Base-by-base conservation (phyloP, 805 yeast genomes). In the Candida maesae region DNA sequence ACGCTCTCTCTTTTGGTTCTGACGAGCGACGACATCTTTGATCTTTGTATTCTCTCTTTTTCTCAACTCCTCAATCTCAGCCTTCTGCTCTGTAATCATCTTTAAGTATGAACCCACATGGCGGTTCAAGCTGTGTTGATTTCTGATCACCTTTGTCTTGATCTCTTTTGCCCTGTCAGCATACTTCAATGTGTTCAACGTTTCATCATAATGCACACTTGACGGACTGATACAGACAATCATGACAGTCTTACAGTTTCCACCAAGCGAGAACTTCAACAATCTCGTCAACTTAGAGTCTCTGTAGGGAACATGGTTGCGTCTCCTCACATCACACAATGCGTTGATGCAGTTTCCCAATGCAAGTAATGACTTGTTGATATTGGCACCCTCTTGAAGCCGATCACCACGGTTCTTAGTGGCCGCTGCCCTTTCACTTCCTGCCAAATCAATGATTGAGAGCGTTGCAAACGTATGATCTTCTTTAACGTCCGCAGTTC, bases 331-430 rank as follows among this genome's bases (percentile, higher is more conserved):
- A 50, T 82, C 89, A 63, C 96, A 86, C 32, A 90, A 67, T 1
- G 97, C 96, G 61, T 88, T 89, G 47, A 91, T 90, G 62, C 97
- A 91, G 56, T 89, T 90, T 0, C 97, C 98, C 34, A 91, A 69
- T 0, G 98, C 96, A 36, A 91, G 64, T 33, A 91, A 67, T 0
- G 96, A 88, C 58, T 81, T 78, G 65, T 91, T 91, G 57, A 91
- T 91, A 59, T 87, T 87, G 12, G 97, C 98, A 20, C 98, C 97
- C 60, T 91, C 98, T 41, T 78, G 76, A 12, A 91, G 69, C 36
- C 96, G 66, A 23, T 72, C 76, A 0, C 98, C 98, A 34, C 88
- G 64, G 60, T 91, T 91, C 50, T 76, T 78, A 0, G 98, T 89
- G 0, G 93, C 84, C 0, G 93, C 80, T 0, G 98, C 98, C 31